Evolutionary conservation across 164 flowering plant species (phyloP).

Genomic region (Litsea cubeba): DNA sequence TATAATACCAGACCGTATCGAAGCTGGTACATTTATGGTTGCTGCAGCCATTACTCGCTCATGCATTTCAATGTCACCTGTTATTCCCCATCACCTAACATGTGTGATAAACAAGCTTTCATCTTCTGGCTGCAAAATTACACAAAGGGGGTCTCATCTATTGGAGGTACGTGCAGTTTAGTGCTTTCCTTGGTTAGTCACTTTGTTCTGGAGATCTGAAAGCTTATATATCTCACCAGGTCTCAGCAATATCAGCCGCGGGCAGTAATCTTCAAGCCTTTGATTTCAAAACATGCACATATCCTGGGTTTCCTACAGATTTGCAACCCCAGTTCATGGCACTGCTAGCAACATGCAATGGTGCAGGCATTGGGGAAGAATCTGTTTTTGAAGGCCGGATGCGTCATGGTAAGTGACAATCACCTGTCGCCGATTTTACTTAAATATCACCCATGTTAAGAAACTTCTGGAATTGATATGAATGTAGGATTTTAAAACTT

Average conservation of each 20-base stretch:
- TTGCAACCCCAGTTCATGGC: conserved; percentile 50
- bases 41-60: conserved; percentile 58
- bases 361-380: conserved; percentile 36
- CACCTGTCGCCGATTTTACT: background rate
- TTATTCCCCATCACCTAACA: conserved; percentile 33
- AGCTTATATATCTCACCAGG: conserved; percentile 15
- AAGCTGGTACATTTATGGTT: conserved; percentile 52
- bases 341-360: conserved; percentile 35
- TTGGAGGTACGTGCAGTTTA: conserved; percentile 30
- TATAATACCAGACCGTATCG: conserved; percentile 46
- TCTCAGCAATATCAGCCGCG: conserved; percentile 28
- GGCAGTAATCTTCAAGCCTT: conserved; percentile 25
- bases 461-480: no score
- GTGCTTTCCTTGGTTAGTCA: background rate
- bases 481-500: background rate
- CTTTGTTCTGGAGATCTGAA: background rate
- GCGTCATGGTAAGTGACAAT: conserved; percentile 39
- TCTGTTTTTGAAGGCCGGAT: conserved; percentile 44
- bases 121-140: conserved; percentile 38
- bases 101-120: conserved; percentile 28
- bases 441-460: no score
- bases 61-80: conserved; percentile 43
- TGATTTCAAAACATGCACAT: conserved; percentile 39
- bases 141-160: conserved; percentile 12
- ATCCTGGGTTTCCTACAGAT: conserved; percentile 52